Evolutionary conservation across 2,329 filamentous ascomycete species (phyloP), one percentile per base, ranked within the genome.

Genomic region (Corynespora cassiicola): DNA sequence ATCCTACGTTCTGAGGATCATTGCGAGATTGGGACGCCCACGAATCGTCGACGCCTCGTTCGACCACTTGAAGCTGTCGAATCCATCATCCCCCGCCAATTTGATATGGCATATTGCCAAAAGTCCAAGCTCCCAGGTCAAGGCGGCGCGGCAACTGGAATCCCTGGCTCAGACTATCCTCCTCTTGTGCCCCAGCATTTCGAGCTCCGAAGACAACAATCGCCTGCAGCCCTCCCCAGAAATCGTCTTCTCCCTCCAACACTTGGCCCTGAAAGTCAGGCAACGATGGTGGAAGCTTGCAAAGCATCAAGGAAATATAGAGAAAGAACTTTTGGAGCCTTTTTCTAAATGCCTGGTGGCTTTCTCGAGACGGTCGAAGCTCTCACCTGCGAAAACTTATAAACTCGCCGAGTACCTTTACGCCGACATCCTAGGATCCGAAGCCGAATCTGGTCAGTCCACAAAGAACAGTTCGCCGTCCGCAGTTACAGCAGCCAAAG

Each of bases 271-370:
- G 24, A 74, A 76, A 16, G 71, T 78, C 6, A 78, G 85, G 19
- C 65, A 84, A n/a, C 69, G 73, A 26, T 88, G 82, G 78, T 90
- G 86, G 86, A 72, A 67, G 26, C 55, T 88, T 40, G 78, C 78
- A 6, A 74, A 76, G 2, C 84, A 88, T 52, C 63, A 77, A 42
- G 79, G 78, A 1, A 77, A 86, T 40, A 60, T 78, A 4, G 78
- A 83, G 22, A 83, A 82, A 39, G 86, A 90, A 10, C 65, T 90
- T 6, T 56, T 85, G n/a, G 73, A 80, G 1, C 85, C 86, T 0
- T 78, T 88, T 31, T 75, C 78, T 0, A 80, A 79, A 34, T 90
- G 82, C 47, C 53, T 87, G 12, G 71, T 75, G 7, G 78, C 86
- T 1, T 87, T 84, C 50, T 68, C 74, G 11, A 75, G 85, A 39